Evolutionary conservation across 352 stramenopile species (phyloP).

Genomic region (Aphanomyces astaci): DNA sequence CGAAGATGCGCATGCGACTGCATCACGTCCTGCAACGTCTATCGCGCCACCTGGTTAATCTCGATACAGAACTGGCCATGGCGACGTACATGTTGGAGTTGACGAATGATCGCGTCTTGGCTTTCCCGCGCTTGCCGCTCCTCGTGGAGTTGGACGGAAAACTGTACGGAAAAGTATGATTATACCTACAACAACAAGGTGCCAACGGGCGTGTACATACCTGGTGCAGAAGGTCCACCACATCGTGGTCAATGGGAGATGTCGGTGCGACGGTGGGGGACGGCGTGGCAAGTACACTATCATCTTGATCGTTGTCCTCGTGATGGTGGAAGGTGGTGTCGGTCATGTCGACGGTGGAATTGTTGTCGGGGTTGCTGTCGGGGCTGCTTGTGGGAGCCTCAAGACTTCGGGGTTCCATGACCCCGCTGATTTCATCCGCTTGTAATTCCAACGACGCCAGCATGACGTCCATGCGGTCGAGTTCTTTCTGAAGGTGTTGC

Average conservation of each 20-base stretch:
- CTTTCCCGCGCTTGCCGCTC: neutral
- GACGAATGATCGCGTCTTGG: neutral
- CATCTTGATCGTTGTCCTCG: neutral
- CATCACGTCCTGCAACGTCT: neutral
- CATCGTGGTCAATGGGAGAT: neutral
- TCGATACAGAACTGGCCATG: too few relatives aligned
- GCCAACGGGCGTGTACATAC: neutral
- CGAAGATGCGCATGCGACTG: slow-evolving; percentile 3
- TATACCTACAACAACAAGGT: too few relatives aligned
- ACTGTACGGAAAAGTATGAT: too few relatives aligned
- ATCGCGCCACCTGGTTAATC: neutral
- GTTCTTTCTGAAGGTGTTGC: slow-evolving; percentile 13
- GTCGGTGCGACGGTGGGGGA: neutral
- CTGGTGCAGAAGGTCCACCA: neutral
- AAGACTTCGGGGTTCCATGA: neutral
- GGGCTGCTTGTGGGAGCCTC: neutral
- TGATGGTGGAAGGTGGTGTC: neutral
- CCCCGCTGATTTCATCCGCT: slow-evolving; percentile 10
- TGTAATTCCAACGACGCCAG: slow-evolving; percentile 14
- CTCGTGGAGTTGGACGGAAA: neutral
- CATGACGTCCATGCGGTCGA: slow-evolving; percentile 23
- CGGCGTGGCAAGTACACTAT: neutral
- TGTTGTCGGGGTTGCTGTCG: neutral
- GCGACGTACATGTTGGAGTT: slow-evolving; percentile 5
- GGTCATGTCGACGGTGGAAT: neutral